Base-by-base conservation (phyloP, 345 rosid species). In the Combretum micranthum region DNA sequence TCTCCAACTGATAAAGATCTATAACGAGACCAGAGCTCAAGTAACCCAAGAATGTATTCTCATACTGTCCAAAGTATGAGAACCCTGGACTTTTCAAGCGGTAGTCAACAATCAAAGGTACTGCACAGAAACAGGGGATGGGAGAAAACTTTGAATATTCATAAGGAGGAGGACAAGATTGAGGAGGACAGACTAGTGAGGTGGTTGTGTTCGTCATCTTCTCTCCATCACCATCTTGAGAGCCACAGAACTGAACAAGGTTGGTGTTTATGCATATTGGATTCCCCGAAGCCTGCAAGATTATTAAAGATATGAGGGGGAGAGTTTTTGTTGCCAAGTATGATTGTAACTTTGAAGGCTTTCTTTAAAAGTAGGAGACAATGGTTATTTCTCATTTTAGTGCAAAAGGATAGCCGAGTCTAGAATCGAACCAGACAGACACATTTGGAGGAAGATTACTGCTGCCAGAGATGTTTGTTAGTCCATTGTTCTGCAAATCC, bases 41-140 rank as follows among this genome's bases (percentile, higher is more conserved):
- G 74, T 83, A 87, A 4, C 52, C 20, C 80, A 64, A 56, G 68
- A 93, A 93, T 10, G 0, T 21, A 54, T 44, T 15, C 65, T 7
- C 56, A 57, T 86, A 93, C 48, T 83, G 78, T 39, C 1, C 11
- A 53, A 93, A 93, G 49, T 79, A 73, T 13, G 79, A 68, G 67
- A 89, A 70, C 60, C 99, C 97, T 13, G 99, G 99, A 82, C 97
- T 93, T 74, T 93, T 93, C 69, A 93, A 53, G 61, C 99, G 85
- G 61, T 89, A 93, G 55, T 74, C 94, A 56, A 89, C 66, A 47
- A 81, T 65, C 59, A 93, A 59, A 68, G 99, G 99, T 46, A 76
- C 86, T 53, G 91, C 83, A 64, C 99, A 93, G 69, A 83, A 76
- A 72, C 99, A 93, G 7, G 15, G 53, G 60, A 55, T 45, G 2